These are phyloP conservation scores for Scedosporium apiospermum DNA, from an alignment of 2,329 filamentous ascomycete genomes.

Conservation along the genomic window DNA sequence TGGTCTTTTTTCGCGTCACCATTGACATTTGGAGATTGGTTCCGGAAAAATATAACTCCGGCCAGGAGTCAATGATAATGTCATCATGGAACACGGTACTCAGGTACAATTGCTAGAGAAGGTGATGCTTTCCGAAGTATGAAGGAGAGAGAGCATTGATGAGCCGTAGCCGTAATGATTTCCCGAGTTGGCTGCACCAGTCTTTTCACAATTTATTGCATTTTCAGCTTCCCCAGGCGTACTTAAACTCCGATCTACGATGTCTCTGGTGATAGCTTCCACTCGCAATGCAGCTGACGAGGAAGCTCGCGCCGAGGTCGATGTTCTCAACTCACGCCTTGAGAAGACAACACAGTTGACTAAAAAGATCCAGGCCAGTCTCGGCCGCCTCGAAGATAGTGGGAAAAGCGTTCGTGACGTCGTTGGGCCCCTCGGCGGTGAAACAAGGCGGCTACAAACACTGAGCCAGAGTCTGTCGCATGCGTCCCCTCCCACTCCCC, in stretches of 20 bases:
- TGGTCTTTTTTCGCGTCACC: slow-evolving; percentile 2
- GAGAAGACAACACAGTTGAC: slow-evolving; percentile 90
- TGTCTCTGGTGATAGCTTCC: slow-evolving; percentile 41
- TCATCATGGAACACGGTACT: background rate
- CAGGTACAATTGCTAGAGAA: too few relatives aligned
- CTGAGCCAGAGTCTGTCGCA: slow-evolving; percentile 61
- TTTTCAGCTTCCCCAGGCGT: too few relatives aligned
- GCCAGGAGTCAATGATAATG: background rate
- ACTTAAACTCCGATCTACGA: slow-evolving; percentile 42
- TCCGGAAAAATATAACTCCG: background rate
- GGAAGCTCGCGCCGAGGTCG: slow-evolving; percentile 59
- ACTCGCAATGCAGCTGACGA: slow-evolving; percentile 49
- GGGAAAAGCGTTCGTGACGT: slow-evolving; percentile 88
- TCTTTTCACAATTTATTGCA: too few relatives aligned
- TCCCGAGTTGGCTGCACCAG: too few relatives aligned
- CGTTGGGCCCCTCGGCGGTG: slow-evolving; percentile 83
- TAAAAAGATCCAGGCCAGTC: slow-evolving; percentile 87
- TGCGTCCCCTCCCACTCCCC: background rate
- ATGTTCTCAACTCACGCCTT: slow-evolving; percentile 62
- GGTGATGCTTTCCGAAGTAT: too few relatives aligned
- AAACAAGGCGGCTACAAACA: slow-evolving; percentile 83
- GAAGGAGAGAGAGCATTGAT: too few relatives aligned
- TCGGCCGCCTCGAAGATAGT: slow-evolving; percentile 74
- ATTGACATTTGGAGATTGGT: background rate
- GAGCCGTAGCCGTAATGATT: too few relatives aligned